These are phyloP conservation scores for Onygenales sp. DNA, from an alignment of 2,329 filamentous ascomycete genomes.

Conservation along the genomic window DNA sequence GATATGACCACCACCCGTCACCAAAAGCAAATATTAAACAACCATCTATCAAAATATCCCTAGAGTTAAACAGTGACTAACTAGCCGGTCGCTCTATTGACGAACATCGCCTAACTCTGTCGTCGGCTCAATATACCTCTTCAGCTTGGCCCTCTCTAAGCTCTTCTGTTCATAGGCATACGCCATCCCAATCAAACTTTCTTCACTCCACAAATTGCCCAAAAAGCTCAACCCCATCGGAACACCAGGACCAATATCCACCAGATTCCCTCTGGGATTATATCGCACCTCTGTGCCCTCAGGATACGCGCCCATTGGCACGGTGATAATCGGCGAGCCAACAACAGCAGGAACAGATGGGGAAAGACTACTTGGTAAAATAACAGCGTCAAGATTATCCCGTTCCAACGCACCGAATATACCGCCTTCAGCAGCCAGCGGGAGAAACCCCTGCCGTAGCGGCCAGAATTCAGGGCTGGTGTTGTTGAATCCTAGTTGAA, in stretches of 20 bases:
- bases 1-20: neutral
- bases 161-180: slow-evolving; percentile 61
- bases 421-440: slow-evolving; percentile 49
- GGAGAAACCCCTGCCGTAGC: slow-evolving; percentile 44
- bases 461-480: slow-evolving; percentile 48
- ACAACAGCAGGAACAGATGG: slow-evolving; percentile 44
- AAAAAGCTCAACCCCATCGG: slow-evolving; percentile 57
- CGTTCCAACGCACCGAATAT: slow-evolving; percentile 50
- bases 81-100: neutral
- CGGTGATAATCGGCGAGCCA: slow-evolving; percentile 52
- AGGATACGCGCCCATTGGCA: slow-evolving; percentile 52
- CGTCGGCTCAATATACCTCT: slow-evolving; percentile 40
- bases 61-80: neutral
- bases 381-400: slow-evolving; percentile 51
- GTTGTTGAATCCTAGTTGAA: slow-evolving; percentile 48
- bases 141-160: slow-evolving; percentile 36
- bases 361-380: slow-evolving; percentile 47
- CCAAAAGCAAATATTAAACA: no score
- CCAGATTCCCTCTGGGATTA: slow-evolving; percentile 42
- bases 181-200: slow-evolving; percentile 52
- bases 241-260: slow-evolving; percentile 44
- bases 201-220: slow-evolving; percentile 52
- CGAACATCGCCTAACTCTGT: slow-evolving; percentile 38
- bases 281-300: slow-evolving; percentile 36
- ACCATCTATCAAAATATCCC: neutral